Conservation (phyloP, 2,329 filamentous ascomycete species). For the Aspergillus pseudonomiae region DNA sequence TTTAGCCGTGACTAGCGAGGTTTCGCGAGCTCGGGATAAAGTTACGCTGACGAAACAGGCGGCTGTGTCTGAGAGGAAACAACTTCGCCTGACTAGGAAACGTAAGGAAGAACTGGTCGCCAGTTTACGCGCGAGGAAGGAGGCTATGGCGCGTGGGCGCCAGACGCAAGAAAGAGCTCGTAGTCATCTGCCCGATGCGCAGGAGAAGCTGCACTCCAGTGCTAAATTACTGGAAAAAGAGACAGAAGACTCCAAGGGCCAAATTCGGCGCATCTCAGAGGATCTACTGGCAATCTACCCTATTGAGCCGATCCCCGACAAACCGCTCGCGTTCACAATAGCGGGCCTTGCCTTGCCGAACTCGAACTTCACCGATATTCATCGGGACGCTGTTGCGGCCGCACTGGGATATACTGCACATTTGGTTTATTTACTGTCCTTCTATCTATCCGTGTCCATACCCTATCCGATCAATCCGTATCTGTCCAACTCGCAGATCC, state of each 20-base stretch:
- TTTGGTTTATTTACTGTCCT: constrained; percentile 73
- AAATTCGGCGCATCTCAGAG: constrained; percentile 83
- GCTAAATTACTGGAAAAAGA: constrained; percentile 59
- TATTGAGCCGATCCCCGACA: constrained; percentile 68
- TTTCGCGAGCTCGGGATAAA: constrained; percentile 44
- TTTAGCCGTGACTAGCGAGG: constrained; percentile 34
- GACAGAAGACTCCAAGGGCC: constrained; percentile 71
- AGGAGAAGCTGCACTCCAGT: constrained; percentile 61
- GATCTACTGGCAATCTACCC: constrained; percentile 79
- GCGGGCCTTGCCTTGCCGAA: constrained; percentile 79
- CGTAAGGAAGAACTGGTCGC: constrained; percentile 68
- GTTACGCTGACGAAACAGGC: constrained; percentile 49
- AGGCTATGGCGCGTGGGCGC: constrained; percentile 68
- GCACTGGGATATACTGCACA: constrained; percentile 80
- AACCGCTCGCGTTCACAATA: constrained; percentile 80
- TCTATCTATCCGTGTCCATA: constrained; percentile 76
- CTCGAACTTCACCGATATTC: constrained; percentile 69
- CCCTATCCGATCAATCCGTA: constrained; percentile 77
- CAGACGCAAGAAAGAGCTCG: constrained; percentile 61
- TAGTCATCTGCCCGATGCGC: constrained; percentile 64
- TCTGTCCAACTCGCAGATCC: constrained; percentile 74
- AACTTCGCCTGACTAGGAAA: constrained; percentile 63
- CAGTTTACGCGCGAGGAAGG: constrained; percentile 66
- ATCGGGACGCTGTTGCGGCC: constrained; percentile 72
- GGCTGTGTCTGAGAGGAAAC: constrained; percentile 66